phyloP scores from a whole-genome alignment of 1,139 yeast species.

The Pichia kudriavzevii region DNA sequence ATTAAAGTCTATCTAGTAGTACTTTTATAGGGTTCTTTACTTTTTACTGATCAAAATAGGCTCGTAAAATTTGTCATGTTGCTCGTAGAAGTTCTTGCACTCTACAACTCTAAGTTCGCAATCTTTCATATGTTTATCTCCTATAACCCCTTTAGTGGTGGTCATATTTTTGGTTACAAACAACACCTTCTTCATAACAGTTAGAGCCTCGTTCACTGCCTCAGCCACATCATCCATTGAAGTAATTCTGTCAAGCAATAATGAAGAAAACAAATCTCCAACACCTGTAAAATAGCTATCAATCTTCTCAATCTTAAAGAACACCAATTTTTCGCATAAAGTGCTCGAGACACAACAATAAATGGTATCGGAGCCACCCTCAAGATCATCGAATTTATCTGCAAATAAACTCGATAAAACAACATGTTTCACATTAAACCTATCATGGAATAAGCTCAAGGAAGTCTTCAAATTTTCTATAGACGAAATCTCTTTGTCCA shows the following conservation, averaged over 20 bases:
- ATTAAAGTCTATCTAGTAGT: not conserved
- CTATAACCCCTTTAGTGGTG: conserved; percentile 28
- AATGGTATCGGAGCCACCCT: conserved; percentile 28
- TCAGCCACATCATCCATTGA: conserved; percentile 24
- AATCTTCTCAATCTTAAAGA: conserved; percentile 36
- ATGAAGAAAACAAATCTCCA: conserved; percentile 84
- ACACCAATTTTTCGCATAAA: conserved; percentile 11
- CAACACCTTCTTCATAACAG: conserved; percentile 43
- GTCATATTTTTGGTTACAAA: conserved; percentile 32
- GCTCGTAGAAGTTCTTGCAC: conserved; percentile 26
- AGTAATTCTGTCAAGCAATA: conserved; percentile 55
- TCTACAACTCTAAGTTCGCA: conserved; percentile 33
- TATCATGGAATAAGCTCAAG: conserved; percentile 39
- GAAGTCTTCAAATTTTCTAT: conserved; percentile 38
- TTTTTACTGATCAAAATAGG: conserved; percentile 11
- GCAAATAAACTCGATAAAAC: conserved; percentile 56
- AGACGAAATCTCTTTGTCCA: conserved; percentile 44
- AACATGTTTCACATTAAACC: conserved; percentile 49
- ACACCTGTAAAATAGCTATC: conserved; percentile 83
- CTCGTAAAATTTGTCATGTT: conserved; percentile 15
- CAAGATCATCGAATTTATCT: conserved; percentile 19
- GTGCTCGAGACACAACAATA: conserved; percentile 49
- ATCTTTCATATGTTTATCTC: conserved; percentile 33
- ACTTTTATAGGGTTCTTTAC: not conserved
- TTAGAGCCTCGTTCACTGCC: conserved; percentile 36